Evolutionary conservation across 257 asterid genomes (phyloP).

Genomic region (Solanum sparsipilum): DNA sequence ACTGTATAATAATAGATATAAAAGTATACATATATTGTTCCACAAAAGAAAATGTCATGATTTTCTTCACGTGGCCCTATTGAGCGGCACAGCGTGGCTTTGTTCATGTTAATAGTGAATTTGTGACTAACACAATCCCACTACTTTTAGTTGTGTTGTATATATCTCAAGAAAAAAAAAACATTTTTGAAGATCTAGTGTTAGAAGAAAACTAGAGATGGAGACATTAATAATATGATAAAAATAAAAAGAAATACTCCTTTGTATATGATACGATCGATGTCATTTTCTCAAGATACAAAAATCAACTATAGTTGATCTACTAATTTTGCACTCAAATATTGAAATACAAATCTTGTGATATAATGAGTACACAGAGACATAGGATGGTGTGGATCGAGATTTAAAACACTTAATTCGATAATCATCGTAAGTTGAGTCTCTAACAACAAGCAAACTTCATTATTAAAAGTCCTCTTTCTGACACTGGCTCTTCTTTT

Average conservation of each 20-base stretch:
- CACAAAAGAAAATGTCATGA: neutral
- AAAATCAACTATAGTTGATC: neutral
- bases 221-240: neutral
- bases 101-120: neutral
- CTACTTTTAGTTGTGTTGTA: neutral
- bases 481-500: accelerated
- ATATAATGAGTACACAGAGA: neutral
- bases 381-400: neutral
- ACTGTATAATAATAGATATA: neutral
- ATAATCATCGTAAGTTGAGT: neutral
- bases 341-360: neutral
- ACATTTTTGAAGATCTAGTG: neutral
- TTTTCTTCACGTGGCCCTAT: neutral
- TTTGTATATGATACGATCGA: neutral
- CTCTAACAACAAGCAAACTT: too few relatives aligned
- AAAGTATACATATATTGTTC: neutral
- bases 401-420: neutral
- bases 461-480: neutral
- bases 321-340: neutral
- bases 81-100: neutral
- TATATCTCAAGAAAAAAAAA: neutral
- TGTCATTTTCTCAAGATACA: neutral
- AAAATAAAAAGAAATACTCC: neutral
- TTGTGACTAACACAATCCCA: neutral
- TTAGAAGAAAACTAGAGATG: neutral